phyloP scores from a whole-genome alignment of 371 early-diverging fungal species.

The Zychaea mexicana region DNA sequence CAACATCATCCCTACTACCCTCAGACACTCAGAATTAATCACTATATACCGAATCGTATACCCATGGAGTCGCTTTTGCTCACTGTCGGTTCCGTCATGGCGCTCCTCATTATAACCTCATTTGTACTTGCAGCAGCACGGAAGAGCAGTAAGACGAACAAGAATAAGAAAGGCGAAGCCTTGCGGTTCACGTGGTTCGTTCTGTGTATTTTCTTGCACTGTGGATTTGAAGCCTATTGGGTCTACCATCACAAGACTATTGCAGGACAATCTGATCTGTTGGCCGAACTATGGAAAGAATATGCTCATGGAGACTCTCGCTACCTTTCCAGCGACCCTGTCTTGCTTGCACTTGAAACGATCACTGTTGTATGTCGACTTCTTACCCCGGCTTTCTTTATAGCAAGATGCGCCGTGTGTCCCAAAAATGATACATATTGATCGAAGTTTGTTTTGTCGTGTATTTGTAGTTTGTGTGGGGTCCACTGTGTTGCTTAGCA shows the following conservation, averaged over 20 bases:
- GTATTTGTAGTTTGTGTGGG: slow-evolving; percentile 65
- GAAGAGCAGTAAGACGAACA: slow-evolving; percentile 28
- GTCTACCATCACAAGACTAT: slow-evolving; percentile 61
- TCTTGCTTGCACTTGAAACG: slow-evolving; percentile 82
- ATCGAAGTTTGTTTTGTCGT: neutral
- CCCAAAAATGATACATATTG: slow-evolving; percentile 2
- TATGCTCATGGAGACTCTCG: slow-evolving; percentile 88
- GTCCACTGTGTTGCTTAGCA: slow-evolving; percentile 71
- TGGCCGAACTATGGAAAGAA: slow-evolving; percentile 93
- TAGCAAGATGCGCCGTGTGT: no score
- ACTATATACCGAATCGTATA: slow-evolving; percentile 55
- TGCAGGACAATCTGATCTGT: slow-evolving; percentile 60
- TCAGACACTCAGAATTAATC: slow-evolving; percentile 39
- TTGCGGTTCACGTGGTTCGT: slow-evolving; percentile 81
- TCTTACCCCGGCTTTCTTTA: neutral
- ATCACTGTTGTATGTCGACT: slow-evolving; percentile 76
- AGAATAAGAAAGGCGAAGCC: slow-evolving; percentile 15
- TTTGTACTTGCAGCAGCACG: slow-evolving; percentile 16
- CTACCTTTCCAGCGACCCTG: slow-evolving; percentile 79
- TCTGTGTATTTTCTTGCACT: slow-evolving; percentile 76
- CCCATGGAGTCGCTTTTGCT: slow-evolving; percentile 38
- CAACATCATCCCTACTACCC: slow-evolving; percentile 63
- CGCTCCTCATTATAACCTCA: slow-evolving; percentile 26
- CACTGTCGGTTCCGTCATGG: slow-evolving; percentile 35
- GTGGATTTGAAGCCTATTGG: slow-evolving; percentile 90